Conservation (phyloP, 139 green algal species). For the Coelastrella sp. region DNA sequence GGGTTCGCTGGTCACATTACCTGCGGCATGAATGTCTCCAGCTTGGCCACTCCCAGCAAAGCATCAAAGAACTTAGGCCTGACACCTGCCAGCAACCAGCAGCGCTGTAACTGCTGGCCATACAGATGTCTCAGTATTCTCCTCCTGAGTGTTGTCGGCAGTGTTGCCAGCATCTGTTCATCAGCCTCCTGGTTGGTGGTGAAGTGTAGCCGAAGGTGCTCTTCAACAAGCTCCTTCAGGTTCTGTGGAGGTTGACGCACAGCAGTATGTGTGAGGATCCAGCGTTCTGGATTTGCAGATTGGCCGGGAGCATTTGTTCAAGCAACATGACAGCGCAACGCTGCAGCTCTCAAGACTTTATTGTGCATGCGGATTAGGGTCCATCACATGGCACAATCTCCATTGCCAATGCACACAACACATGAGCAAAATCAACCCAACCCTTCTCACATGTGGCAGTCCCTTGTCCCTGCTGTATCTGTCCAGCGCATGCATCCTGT, state of each 20-base stretch:
- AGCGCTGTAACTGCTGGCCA: conserved; percentile 46
- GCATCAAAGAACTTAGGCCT: conserved; percentile 68
- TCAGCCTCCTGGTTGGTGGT: conserved; percentile 30
- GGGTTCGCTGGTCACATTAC: no score
- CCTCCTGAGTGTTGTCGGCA: conserved; percentile 38
- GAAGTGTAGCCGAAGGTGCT: conserved; percentile 44
- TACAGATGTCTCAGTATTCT: conserved; percentile 69
- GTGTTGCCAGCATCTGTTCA: conserved; percentile 25
- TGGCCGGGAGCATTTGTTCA: no score
- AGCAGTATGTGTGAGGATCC: no score
- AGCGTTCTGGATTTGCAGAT: no score
- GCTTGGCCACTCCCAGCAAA: conserved; percentile 52
- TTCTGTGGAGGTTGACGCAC: no score
- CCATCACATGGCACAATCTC: no score
- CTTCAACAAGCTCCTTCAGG: conserved; percentile 40
- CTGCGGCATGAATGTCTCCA: conserved; percentile 68
- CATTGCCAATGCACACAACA: no score
- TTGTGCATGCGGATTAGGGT: no score
- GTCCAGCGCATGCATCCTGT: conserved; percentile 31
- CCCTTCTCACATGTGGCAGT: conserved; percentile 3
- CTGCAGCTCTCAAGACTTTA: no score
- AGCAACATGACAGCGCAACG: no score
- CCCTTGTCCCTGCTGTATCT: conserved; percentile 35
- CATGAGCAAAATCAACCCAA: background rate
- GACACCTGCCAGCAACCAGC: conserved; percentile 60